A percentile compares a stretch with the other conserved stretches of the same genome.
Conservation (phyloP, 257 asterid genomes). For the Lithospermum erythrorhizon region DNA sequence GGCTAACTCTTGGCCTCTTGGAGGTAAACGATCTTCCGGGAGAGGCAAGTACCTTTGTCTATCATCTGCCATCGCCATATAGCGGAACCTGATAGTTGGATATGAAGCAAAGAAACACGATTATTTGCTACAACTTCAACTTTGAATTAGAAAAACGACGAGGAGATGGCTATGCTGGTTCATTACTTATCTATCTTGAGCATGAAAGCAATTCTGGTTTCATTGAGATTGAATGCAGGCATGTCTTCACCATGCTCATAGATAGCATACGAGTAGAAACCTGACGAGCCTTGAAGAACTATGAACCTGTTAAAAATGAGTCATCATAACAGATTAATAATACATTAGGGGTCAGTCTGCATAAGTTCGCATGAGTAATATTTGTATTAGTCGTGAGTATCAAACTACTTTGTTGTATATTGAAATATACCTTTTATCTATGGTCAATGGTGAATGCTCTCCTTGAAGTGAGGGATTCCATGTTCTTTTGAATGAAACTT, state of each 20-base stretch:
- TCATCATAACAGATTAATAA: too few relatives aligned
- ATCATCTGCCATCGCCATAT: slow-evolving; percentile 78
- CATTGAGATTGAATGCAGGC: slow-evolving; percentile 71
- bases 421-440: slow-evolving; percentile 64
- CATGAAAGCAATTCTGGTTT: slow-evolving; percentile 80
- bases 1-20: slow-evolving; percentile 67
- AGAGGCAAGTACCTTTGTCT: slow-evolving; percentile 67
- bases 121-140: not conserved
- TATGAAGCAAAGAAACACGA: not conserved
- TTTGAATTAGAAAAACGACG: not conserved
- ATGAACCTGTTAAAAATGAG: slow-evolving; percentile 33
- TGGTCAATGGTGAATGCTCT: slow-evolving; percentile 51
- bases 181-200: slow-evolving; percentile 69
- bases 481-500: slow-evolving; percentile 64
- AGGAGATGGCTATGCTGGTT: not conserved
- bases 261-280: slow-evolving; percentile 76
- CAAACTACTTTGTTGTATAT: too few relatives aligned
- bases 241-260: slow-evolving; percentile 45
- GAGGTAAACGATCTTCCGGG: slow-evolving; percentile 71
- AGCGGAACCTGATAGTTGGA: slow-evolving; percentile 38
- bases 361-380: slow-evolving; percentile 1
- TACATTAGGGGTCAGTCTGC: too few relatives aligned
- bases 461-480: slow-evolving; percentile 63
- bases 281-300: slow-evolving; percentile 55
- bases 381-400: too few relatives aligned